Percentiles rank a stretch among this genome's conserved stretches.
phyloP scores from a whole-genome alignment of 2,329 filamentous ascomycete species.

The Trichoderma gracile region DNA sequence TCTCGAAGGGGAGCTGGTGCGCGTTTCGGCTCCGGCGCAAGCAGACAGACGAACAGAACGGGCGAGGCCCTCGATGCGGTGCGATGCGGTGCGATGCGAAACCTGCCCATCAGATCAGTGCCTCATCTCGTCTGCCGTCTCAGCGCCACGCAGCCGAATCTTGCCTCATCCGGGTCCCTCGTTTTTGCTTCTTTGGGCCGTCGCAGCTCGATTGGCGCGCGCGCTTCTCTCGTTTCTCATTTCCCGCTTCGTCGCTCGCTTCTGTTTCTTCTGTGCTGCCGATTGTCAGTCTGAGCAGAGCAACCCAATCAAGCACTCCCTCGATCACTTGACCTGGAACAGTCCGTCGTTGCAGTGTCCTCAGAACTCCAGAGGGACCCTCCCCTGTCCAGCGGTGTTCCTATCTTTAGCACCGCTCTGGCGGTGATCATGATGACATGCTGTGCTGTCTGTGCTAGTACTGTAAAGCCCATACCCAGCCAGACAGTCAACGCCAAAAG shows the following conservation, averaged over 20 bases:
- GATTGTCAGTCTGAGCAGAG: neutral
- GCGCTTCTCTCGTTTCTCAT: neutral
- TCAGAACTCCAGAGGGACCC: neutral
- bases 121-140: neutral
- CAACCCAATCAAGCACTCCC: no score
- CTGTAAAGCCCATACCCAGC: no score
- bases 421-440: slow-evolving; percentile 23
- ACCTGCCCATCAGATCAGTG: neutral
- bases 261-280: neutral
- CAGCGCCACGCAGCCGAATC: slow-evolving; percentile 13
- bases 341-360: slow-evolving; percentile 3
- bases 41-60: neutral
- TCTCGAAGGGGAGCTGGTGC: no score
- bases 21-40: neutral
- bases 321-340: no score
- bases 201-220: slow-evolving; percentile 15
- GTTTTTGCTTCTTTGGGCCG: slow-evolving; percentile 23
- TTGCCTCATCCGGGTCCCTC: slow-evolving; percentile 4
- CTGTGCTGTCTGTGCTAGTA: no score
- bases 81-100: neutral
- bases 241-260: neutral
- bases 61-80: neutral
- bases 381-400: neutral
- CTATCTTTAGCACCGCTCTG: slow-evolving; percentile 21
- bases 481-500: neutral